Conservation (phyloP, 257 asterid genomes). For the Knoxia roxburghii region DNA sequence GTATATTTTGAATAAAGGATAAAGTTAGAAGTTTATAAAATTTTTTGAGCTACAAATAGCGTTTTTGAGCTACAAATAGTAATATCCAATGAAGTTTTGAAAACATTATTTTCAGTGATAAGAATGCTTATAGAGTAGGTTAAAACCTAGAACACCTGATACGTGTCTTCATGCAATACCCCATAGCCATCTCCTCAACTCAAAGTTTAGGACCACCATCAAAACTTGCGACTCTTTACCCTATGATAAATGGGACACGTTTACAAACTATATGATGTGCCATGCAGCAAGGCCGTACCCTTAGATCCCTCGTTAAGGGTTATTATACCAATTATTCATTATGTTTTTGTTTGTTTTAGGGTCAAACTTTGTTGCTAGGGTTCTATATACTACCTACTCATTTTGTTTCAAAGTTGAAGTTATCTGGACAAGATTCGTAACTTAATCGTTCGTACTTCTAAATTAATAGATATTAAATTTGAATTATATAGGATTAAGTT, state of each 20-base stretch:
- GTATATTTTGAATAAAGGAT: too few relatives aligned
- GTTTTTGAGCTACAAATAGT: too few relatives aligned
- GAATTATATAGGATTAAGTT: too few relatives aligned
- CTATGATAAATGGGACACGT: slow-evolving; percentile 19
- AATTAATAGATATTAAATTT: too few relatives aligned
- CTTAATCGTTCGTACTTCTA: too few relatives aligned
- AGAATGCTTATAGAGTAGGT: background rate
- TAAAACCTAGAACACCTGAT: slow-evolving; percentile 1
- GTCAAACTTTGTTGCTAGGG: too few relatives aligned
- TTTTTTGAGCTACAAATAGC: too few relatives aligned
- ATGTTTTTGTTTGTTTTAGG: background rate
- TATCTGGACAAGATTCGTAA: too few relatives aligned
- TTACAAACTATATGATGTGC: background rate
- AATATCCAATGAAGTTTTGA: too few relatives aligned
- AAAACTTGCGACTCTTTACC: background rate
- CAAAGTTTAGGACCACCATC: slow-evolving; percentile 12
- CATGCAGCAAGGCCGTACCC: slow-evolving; percentile 2
- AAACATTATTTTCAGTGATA: background rate
- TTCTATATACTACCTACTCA: too few relatives aligned
- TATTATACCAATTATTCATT: background rate
- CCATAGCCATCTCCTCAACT: background rate
- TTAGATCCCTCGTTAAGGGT: slow-evolving; percentile 2
- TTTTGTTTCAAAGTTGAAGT: too few relatives aligned
- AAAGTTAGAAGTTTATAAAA: too few relatives aligned
- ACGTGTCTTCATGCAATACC: slow-evolving; percentile 21